Percentiles rank a stretch among this genome's conserved stretches.
Evolutionary conservation across 805 yeast genomes (phyloP).

Genomic region (Candida vartiovaarae): DNA sequence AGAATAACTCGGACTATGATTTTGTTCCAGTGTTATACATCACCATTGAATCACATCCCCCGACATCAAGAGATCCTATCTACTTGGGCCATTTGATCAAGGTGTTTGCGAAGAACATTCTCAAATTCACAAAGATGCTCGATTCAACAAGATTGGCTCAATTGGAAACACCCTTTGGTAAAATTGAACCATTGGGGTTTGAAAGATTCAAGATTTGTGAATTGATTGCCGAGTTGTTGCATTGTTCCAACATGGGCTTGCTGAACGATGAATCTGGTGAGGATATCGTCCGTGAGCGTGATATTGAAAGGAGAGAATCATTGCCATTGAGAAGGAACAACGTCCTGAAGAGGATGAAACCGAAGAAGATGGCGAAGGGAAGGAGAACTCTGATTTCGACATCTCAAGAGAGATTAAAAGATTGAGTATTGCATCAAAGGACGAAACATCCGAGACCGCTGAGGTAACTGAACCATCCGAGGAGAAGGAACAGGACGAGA

Average conservation of each 20-base stretch:
- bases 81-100: slow-evolving; percentile 81
- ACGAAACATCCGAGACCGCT: slow-evolving; percentile 6
- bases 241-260: slow-evolving; percentile 95
- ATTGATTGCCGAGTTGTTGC: slow-evolving; percentile 86
- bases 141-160: slow-evolving; percentile 29
- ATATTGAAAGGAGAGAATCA: slow-evolving; percentile 53
- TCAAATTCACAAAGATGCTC: slow-evolving; percentile 60
- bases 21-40: slow-evolving; percentile 77
- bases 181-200: slow-evolving; percentile 74
- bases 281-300: slow-evolving; percentile 60
- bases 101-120: slow-evolving; percentile 69
- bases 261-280: slow-evolving; percentile 75
- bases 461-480: slow-evolving; percentile 5
- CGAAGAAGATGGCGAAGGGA: slow-evolving; percentile 24
- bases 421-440: slow-evolving; percentile 12
- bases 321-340: slow-evolving; percentile 25
- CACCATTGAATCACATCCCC: slow-evolving; percentile 84
- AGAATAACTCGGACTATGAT: slow-evolving; percentile 95
- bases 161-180: slow-evolving; percentile 58
- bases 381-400: slow-evolving; percentile 27
- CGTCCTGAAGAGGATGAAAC: slow-evolving; percentile 18
- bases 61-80: slow-evolving; percentile 86
- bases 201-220: slow-evolving; percentile 89
- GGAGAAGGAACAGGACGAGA: slow-evolving; percentile 18
- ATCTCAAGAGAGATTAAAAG: slow-evolving; percentile 23